These are phyloP conservation scores for Elsinoe arachidis DNA, from an alignment of 2,329 filamentous ascomycete species.

Conservation along the genomic window DNA sequence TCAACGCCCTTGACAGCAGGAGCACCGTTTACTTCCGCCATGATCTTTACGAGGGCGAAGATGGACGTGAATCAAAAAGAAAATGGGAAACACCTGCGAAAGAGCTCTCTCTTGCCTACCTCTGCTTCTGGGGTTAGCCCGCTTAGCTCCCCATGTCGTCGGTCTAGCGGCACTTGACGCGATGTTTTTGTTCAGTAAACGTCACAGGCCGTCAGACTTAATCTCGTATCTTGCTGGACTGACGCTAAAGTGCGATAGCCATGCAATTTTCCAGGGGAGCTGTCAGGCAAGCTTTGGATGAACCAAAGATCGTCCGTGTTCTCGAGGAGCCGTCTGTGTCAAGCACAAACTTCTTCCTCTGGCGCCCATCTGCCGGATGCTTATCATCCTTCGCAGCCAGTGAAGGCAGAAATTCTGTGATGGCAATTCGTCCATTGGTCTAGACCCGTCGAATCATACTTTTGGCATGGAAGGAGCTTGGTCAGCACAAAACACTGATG, in stretches of 20 bases:
- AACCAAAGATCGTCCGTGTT: not conserved
- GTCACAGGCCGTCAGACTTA: conserved; percentile 2
- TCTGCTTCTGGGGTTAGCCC: too few relatives aligned
- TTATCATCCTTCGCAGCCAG: not conserved
- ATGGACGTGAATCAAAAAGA: not conserved
- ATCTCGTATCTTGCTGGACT: not conserved
- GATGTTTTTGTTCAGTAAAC: not conserved
- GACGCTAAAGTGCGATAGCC: not conserved
- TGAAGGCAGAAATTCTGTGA: not conserved
- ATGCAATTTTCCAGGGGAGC: not conserved
- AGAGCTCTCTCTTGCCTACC: too few relatives aligned
- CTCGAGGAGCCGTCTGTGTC: not conserved
- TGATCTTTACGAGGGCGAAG: not conserved
- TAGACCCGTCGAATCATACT: too few relatives aligned
- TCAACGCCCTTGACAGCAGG: not conserved
- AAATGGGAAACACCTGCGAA: too few relatives aligned
- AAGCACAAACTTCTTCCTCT: not conserved
- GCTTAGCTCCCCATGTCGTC: not conserved
- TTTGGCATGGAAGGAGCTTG: too few relatives aligned
- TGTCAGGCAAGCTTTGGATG: conserved; percentile 1
- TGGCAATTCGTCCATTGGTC: too few relatives aligned
- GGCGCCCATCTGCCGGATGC: not conserved
- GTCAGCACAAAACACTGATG: too few relatives aligned
- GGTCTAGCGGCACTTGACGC: conserved; percentile 3
- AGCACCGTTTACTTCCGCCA: not conserved